Evolutionary conservation across 805 yeast species (phyloP).

Genomic region (Wickerhamiella lipophila): DNA sequence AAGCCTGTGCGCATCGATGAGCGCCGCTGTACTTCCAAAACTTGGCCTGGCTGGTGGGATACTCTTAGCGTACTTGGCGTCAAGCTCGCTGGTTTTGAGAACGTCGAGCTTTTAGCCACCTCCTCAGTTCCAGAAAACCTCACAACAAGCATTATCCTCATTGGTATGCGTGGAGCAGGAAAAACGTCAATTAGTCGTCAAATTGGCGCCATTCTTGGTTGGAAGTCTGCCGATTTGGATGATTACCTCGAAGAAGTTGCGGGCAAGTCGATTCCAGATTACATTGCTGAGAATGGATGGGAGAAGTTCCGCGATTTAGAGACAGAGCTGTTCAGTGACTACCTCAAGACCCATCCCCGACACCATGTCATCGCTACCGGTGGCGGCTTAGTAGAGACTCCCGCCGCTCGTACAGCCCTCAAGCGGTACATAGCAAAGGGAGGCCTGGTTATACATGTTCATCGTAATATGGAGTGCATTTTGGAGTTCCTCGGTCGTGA

Average conservation of each 20-base stretch:
- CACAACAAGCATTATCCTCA: slow-evolving; percentile 49
- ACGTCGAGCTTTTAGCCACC: slow-evolving; percentile 21
- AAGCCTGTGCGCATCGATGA: slow-evolving; percentile 64
- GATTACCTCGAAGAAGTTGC: slow-evolving; percentile 45
- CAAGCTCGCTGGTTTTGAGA: slow-evolving; percentile 59
- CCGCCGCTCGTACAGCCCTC: slow-evolving; percentile 51
- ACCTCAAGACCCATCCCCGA: slow-evolving; percentile 32
- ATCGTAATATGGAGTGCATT: slow-evolving; percentile 74
- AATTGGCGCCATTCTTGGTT: slow-evolving; percentile 55
- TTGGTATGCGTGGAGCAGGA: slow-evolving; percentile 98
- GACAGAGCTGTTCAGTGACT: slow-evolving; percentile 40
- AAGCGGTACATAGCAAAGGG: slow-evolving; percentile 41
- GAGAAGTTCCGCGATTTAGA: slow-evolving; percentile 69
- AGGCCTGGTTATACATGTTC: slow-evolving; percentile 81
- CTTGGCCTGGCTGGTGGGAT: slow-evolving; percentile 99
- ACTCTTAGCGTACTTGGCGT: slow-evolving; percentile 57
- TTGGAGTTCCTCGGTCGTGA: slow-evolving; percentile 62
- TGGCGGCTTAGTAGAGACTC: slow-evolving; percentile 85
- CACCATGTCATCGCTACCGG: slow-evolving; percentile 82
- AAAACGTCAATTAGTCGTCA: slow-evolving; percentile 76
- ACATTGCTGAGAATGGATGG: slow-evolving; percentile 70
- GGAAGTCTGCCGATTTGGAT: slow-evolving; percentile 61
- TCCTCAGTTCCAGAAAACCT: slow-evolving; percentile 12
- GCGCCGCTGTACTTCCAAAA: slow-evolving; percentile 86
- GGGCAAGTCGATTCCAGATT: slow-evolving; percentile 29